A percentile compares a stretch with the other conserved stretches of the same genome.
Conservation (phyloP, 306 rosid genomes). For the Dalbergia oliveri region DNA sequence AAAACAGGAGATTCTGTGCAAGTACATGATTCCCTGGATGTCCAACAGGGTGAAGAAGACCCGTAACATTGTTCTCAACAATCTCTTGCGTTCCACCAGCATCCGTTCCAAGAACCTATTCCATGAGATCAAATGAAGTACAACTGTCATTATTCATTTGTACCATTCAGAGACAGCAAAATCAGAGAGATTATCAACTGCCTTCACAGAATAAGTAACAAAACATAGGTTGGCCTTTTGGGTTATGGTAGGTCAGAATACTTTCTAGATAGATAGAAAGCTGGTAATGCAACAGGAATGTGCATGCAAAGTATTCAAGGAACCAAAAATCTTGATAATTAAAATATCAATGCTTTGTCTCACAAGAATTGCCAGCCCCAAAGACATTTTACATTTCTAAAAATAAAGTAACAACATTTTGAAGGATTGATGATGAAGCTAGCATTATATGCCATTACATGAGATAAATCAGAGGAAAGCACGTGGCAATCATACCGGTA, state of each 20-base stretch:
- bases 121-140: conserved; percentile 35
- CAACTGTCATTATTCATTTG: conserved; percentile 3
- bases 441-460: not conserved
- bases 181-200: not conserved
- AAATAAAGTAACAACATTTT: not conserved
- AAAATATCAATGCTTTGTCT: not conserved
- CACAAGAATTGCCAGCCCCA: not conserved
- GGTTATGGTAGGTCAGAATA: not conserved
- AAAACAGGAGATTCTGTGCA: conserved; percentile 66
- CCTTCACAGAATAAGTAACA: not conserved
- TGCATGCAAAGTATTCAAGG: not conserved
- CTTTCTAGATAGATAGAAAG: no score
- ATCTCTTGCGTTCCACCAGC: conserved; percentile 93
- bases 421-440: conserved; percentile 11
- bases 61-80: conserved; percentile 85
- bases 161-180: not conserved
- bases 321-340: not conserved
- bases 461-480: conserved; percentile 10
- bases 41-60: conserved; percentile 90
- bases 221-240: not conserved
- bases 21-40: conserved; percentile 67
- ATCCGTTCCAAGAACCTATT: conserved; percentile 91
- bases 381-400: not conserved
- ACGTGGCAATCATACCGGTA: conserved; percentile 73
- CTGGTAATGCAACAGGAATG: not conserved